These are phyloP conservation scores for Mucor mucedo DNA, from an alignment of 371 early-diverging fungal species.

Conservation along the genomic window DNA sequence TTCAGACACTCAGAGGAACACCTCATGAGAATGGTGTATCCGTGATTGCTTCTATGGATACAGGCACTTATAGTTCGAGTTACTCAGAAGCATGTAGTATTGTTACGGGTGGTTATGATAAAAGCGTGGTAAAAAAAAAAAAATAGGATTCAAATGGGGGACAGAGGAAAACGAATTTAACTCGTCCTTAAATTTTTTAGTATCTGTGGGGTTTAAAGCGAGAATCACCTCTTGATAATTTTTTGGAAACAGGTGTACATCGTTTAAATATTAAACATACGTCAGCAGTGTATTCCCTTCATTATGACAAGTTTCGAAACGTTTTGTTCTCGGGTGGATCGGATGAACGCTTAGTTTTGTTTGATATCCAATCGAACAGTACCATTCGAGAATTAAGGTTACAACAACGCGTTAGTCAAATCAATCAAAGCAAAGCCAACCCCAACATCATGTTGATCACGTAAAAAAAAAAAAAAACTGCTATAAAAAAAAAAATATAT, in stretches of 20 bases:
- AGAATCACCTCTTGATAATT: slow-evolving; percentile 8
- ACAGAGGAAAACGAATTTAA: not conserved
- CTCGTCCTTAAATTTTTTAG: slow-evolving; percentile 7
- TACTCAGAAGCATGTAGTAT: slow-evolving; percentile 28
- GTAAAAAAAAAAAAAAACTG: slow-evolving; percentile 9
- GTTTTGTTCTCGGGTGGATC: slow-evolving; percentile 37
- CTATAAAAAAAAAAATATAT: not conserved
- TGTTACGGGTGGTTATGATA: slow-evolving; percentile 47
- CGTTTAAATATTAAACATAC: slow-evolving; percentile 35
- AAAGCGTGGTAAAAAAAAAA: slow-evolving; percentile 33
- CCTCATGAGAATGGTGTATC: slow-evolving; percentile 41
- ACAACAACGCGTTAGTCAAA: slow-evolving; percentile 13
- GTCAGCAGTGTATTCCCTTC: slow-evolving; percentile 27
- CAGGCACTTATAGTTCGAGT: slow-evolving; percentile 16
- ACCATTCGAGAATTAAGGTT: slow-evolving; percentile 6
- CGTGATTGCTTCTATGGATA: slow-evolving; percentile 26
- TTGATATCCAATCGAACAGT: slow-evolving; percentile 26
- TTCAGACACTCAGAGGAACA: slow-evolving; percentile 24
- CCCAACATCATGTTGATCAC: slow-evolving; percentile 24
- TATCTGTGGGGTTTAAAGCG: slow-evolving; percentile 30
- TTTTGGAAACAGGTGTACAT: not conserved
- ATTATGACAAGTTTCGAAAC: slow-evolving; percentile 28
- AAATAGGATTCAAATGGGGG: too few relatives aligned
- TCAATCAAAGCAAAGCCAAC: slow-evolving; percentile 18
- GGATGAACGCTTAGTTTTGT: slow-evolving; percentile 31